Evolutionary conservation across 768 basidiomycete genomes (phyloP).

Genomic region (Solioccasus polychromus): DNA sequence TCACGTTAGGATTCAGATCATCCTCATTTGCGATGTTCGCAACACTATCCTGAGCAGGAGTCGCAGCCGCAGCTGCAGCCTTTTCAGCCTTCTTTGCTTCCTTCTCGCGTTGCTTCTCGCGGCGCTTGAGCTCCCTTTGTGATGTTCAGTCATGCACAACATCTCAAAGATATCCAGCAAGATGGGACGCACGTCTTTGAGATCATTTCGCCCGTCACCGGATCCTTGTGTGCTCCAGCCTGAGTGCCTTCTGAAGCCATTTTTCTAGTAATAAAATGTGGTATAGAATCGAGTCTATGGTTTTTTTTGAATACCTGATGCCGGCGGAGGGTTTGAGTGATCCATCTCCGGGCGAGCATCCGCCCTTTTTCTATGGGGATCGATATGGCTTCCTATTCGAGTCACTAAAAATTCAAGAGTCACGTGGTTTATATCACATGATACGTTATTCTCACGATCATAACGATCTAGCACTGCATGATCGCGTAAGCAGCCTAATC

Average conservation of each 20-base stretch:
- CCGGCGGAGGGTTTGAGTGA: slow-evolving; percentile 11
- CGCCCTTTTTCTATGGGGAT: slow-evolving; percentile 19
- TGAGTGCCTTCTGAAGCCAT: slow-evolving; percentile 41
- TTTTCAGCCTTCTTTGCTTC: slow-evolving; percentile 77
- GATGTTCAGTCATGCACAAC: slow-evolving; percentile 26
- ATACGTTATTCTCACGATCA: slow-evolving; percentile 11
- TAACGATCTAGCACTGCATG: slow-evolving; percentile 13
- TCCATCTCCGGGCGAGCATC: slow-evolving; percentile 28
- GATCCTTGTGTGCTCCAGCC: slow-evolving; percentile 61
- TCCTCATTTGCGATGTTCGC: slow-evolving; percentile 59
- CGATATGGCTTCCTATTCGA: slow-evolving; percentile 30
- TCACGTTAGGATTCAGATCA: slow-evolving; percentile 87
- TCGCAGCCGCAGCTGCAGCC: slow-evolving; percentile 51
- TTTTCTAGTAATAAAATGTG: slow-evolving; percentile 11
- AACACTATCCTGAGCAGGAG: slow-evolving; percentile 33
- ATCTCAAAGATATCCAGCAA: slow-evolving; percentile 11
- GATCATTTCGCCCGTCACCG: slow-evolving; percentile 93
- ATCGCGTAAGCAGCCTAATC: slow-evolving; percentile 30
- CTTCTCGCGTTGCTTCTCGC: slow-evolving; percentile 76
- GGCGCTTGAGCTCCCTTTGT: slow-evolving; percentile 87
- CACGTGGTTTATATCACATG: slow-evolving; percentile 1
- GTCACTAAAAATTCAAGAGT: slow-evolving; percentile 15
- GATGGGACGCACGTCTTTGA: slow-evolving; percentile 78
- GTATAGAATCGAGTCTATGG: slow-evolving; percentile 5
- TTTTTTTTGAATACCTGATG: neutral